Evolutionary conservation across 2,329 filamentous ascomycete species (phyloP).

Genomic region (Cadophora sp.): DNA sequence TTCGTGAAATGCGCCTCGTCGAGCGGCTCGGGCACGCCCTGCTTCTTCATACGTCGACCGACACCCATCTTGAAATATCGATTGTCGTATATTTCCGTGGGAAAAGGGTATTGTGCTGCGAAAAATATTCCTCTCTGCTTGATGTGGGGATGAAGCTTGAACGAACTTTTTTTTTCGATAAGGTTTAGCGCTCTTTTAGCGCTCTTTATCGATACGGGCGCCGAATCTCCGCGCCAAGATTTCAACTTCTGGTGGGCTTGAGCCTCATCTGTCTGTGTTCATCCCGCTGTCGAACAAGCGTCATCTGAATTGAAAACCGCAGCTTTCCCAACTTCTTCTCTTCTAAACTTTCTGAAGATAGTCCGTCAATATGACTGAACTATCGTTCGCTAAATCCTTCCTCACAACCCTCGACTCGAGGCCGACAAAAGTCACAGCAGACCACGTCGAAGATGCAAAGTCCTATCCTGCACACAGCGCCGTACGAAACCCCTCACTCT

Average conservation of each 20-base stretch:
- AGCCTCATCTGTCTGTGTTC: slow-evolving; percentile 7
- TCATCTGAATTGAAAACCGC: neutral
- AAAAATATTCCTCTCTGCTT: neutral
- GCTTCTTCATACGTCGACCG: slow-evolving; percentile 94
- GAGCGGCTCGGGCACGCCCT: slow-evolving; percentile 83
- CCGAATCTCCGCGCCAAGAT: slow-evolving; percentile 31
- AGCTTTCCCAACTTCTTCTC: neutral
- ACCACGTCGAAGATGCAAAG: slow-evolving; percentile 88
- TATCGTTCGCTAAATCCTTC: slow-evolving; percentile 84
- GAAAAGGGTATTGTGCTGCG: neutral
- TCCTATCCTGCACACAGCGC: slow-evolving; percentile 78
- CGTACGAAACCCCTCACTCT: slow-evolving; percentile 57
- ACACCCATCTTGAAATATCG: slow-evolving; percentile 72
- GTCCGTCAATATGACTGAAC: slow-evolving; percentile 73
- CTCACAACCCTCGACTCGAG: slow-evolving; percentile 80
- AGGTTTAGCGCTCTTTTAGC: too few species aligned
- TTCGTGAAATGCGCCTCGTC: slow-evolving; percentile 81
- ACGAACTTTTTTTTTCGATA: too few species aligned
- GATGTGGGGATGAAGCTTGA: slow-evolving; percentile 10
- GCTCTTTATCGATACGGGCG: slow-evolving; percentile 23
- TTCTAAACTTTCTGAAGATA: neutral
- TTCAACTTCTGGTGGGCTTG: neutral
- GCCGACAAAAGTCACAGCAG: slow-evolving; percentile 81
- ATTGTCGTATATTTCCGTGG: slow-evolving; percentile 16
- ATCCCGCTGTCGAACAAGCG: neutral